Percentiles rank a stretch among this genome's conserved stretches.
Evolutionary conservation across 176 grass and related monocot species (phyloP).

Genomic region (Carex kokanica): DNA sequence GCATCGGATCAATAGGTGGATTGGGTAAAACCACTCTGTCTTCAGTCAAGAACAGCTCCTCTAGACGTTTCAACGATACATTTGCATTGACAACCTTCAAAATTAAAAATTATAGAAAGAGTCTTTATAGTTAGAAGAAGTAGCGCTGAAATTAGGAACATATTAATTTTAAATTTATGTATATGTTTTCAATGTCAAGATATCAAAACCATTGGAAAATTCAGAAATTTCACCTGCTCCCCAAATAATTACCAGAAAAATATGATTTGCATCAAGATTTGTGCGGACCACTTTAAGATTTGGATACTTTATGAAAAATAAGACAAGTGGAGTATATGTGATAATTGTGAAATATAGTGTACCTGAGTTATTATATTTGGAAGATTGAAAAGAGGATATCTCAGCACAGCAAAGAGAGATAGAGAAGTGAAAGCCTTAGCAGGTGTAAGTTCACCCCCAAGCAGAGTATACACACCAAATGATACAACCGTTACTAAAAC

Average conservation of each 20-base stretch:
- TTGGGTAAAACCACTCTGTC: constrained; percentile 84
- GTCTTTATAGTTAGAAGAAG: neutral
- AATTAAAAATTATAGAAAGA: constrained; percentile 25
- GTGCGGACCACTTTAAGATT: too few species aligned
- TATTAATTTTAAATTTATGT: neutral
- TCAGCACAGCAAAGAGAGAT: constrained; percentile 86
- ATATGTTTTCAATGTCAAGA: neutral
- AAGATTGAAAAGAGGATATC: constrained; percentile 89
- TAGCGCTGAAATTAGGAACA: neutral
- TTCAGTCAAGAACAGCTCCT: constrained; percentile 79
- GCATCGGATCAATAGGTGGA: constrained; percentile 59
- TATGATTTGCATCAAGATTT: too few species aligned
- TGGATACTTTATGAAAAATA: neutral
- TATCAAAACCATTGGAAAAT: neutral
- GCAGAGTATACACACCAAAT: constrained; percentile 81
- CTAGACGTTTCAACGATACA: constrained; percentile 86
- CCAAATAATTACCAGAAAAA: neutral
- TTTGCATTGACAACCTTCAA: constrained; percentile 90
- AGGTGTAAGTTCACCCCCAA: constrained; percentile 93
- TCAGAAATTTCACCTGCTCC: neutral
- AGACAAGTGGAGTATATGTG: neutral
- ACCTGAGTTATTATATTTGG: constrained; percentile 99
- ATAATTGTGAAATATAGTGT: neutral
- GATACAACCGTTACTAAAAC: constrained; percentile 86
- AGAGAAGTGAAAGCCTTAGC: constrained; percentile 98